Evolutionary conservation across 192 early-diverging fungal genomes (phyloP).

Genomic region (Coemansia guatemalensis): DNA sequence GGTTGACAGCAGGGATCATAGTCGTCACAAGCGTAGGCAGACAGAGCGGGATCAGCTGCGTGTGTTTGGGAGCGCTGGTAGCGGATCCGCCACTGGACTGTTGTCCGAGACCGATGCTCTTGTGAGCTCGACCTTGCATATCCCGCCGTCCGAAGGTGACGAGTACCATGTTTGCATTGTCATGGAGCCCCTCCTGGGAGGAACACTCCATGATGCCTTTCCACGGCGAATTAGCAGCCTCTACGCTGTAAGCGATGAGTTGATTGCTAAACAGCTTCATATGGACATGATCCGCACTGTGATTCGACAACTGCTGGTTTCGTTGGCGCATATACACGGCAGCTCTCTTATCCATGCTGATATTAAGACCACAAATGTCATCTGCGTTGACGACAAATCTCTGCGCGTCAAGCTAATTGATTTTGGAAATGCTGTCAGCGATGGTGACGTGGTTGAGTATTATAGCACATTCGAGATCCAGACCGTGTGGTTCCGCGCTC

Average conservation of each 20-base stretch:
- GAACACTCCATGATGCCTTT: constrained; percentile 49
- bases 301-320: constrained; percentile 77
- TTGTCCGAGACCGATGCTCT: constrained; percentile 13
- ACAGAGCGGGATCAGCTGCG: constrained; percentile 11
- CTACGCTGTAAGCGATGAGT: constrained; percentile 34
- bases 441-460: constrained; percentile 47
- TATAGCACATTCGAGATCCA: constrained; percentile 75
- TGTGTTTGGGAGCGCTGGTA: constrained; percentile 21
- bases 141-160: background rate
- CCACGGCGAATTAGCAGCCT: constrained; percentile 34
- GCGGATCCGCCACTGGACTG: background rate
- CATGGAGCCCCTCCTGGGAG: constrained; percentile 51
- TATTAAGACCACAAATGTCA: constrained; percentile 90
- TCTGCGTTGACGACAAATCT: constrained; percentile 66
- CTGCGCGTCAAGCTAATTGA: constrained; percentile 91
- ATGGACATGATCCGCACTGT: constrained; percentile 76
- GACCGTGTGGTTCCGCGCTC: constrained; percentile 96
- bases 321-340: constrained; percentile 83
- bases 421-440: constrained; percentile 86
- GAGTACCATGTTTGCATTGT: constrained; percentile 37
- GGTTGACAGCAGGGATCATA: background rate
- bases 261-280: constrained; percentile 38
- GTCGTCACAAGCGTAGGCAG: background rate
- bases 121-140: constrained; percentile 12
- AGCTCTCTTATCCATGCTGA: constrained; percentile 84